phyloP scores from a whole-genome alignment of 192 early-diverging fungal species.

The Backusella psychrophila region DNA sequence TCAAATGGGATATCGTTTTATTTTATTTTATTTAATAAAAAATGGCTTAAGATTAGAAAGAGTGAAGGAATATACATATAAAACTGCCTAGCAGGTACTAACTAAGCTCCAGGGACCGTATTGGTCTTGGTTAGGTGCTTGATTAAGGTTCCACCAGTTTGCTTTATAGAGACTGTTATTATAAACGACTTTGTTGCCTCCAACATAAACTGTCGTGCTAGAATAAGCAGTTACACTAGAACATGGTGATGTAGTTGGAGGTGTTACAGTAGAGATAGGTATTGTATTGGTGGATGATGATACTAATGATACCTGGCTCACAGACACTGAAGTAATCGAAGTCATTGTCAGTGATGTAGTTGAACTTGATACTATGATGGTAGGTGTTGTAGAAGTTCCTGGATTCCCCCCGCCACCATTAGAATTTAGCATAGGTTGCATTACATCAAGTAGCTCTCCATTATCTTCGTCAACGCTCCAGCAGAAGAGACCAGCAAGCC shows the following conservation, averaged over 20 bases:
- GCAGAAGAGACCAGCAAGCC: slow-evolving; percentile 61
- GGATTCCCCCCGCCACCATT: not conserved
- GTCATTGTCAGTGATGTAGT: not conserved
- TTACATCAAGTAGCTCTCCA: slow-evolving; percentile 53
- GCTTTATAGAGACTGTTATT: slow-evolving; percentile 38
- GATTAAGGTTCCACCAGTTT: slow-evolving; percentile 45
- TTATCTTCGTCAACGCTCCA: slow-evolving; percentile 69
- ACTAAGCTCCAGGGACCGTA: not conserved
- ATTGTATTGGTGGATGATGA: not conserved
- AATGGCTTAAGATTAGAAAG: not conserved
- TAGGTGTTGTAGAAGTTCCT: slow-evolving; percentile 28
- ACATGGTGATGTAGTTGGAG: slow-evolving; percentile 13
- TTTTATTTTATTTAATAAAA: not conserved
- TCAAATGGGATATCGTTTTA: not conserved
- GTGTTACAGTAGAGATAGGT: not conserved
- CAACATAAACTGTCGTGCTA: slow-evolving; percentile 27
- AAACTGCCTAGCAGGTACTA: not conserved
- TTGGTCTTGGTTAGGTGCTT: slow-evolving; percentile 16
- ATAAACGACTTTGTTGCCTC: slow-evolving; percentile 39
- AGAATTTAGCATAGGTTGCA: not conserved
- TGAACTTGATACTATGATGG: not conserved
- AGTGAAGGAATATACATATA: not conserved
- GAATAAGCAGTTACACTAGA: slow-evolving; percentile 22
- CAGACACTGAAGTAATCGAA: not conserved
- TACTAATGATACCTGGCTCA: not conserved